Base-by-base conservation (phyloP, 768 basidiomycete genomes). In the Russula emetica region DNA sequence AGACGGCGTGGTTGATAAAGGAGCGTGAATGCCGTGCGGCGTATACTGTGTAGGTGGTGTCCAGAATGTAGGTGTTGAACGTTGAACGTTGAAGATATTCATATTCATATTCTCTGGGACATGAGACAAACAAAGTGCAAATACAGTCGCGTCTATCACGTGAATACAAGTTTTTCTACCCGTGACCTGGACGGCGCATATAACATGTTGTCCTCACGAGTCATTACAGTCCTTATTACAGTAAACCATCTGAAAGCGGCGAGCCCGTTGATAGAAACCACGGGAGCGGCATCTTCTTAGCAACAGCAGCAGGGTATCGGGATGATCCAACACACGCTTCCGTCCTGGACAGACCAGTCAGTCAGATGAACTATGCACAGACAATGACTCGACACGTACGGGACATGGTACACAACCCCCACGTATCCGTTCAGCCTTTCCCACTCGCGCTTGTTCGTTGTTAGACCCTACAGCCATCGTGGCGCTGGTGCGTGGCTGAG, bases 331-430 rank as follows among this genome's bases (percentile, higher is more conserved):
- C 64, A 66, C 20, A 66, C 44, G 30, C 61, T 62, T 45, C 64
- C 64, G 40, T 66, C 64, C 64, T 66, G 36, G 2, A n/a, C n/a
- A 13, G 3, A 52, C 13, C 28, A 16, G 34, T 56, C 36, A 56
- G 49, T 28, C 20, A 10, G n/a, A 24, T 18, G 38, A 38, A 24
- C 10, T 5, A 8, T 20, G 42, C 20, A 22, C 3, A 10, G 2
- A 42, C 10, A 26, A 16, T 6, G 16, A 55, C 22, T 30, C 32
- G 26, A 11, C 20, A 9, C 58, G 42, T 54, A 66, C 64, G 45
- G 64, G 64, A 63, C 64, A 66, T 8, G 64, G 64, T 20, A 66
- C 24, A 42, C 64, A 66, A 56, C 64, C 64, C 36, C 64, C 64
- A 10, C 64, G 36, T 36, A 66, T 51, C 38, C 64, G 61, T 47